phyloP scores from a whole-genome alignment of 176 grass and related monocot genomes.

The Ensete glaucum region DNA sequence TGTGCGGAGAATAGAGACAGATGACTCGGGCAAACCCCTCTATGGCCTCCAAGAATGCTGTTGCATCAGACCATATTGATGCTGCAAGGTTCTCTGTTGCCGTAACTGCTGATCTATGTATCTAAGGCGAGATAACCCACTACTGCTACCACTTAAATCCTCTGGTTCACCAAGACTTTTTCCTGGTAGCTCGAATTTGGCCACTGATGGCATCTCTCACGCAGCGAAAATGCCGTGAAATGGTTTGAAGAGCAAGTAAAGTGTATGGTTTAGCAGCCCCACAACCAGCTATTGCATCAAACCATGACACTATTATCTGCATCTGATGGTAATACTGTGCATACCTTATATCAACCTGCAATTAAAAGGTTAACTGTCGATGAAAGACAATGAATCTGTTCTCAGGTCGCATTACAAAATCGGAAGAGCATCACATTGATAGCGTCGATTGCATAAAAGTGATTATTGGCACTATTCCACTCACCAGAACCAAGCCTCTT shows the following conservation, averaged over 20 bases:
- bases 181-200: constrained; percentile 60
- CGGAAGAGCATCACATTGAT: not conserved
- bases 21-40: constrained; percentile 95
- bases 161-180: constrained; percentile 84
- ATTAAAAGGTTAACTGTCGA: constrained; percentile 19
- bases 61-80: constrained; percentile 89
- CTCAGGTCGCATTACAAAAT: not conserved
- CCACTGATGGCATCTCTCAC: constrained; percentile 84
- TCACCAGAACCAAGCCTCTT: not conserved
- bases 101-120: constrained; percentile 88
- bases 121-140: constrained; percentile 73
- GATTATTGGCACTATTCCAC: not conserved
- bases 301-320: constrained; percentile 84
- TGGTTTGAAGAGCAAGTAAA: constrained; percentile 89
- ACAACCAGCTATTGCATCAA: constrained; percentile 67
- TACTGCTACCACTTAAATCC: constrained; percentile 34
- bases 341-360: constrained; percentile 88
- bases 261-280: constrained; percentile 87
- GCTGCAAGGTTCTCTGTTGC: constrained; percentile 81
- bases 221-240: constrained; percentile 84
- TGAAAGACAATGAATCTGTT: not conserved
- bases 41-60: constrained; percentile 95
- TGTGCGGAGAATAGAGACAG: constrained; percentile 81
- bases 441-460: not conserved
- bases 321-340: constrained; percentile 97